Base-by-base conservation (phyloP, 2,329 filamentous ascomycete species). In the Colletotrichum ledebouriae region DNA sequence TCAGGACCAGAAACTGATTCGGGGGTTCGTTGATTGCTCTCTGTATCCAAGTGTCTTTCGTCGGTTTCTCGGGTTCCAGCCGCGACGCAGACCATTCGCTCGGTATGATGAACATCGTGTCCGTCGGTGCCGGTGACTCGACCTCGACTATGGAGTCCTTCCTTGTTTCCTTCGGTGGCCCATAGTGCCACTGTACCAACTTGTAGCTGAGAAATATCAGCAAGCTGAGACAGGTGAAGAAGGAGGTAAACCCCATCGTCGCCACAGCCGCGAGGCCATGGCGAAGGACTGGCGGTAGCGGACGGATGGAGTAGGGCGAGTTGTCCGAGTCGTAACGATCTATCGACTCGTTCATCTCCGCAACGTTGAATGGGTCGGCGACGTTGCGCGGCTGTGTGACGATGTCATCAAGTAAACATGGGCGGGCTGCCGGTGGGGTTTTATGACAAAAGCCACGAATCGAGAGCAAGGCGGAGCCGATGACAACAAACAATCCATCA, bases 1-100 rank as follows among this genome's bases (percentile, higher is more conserved):
- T 90, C 4, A 93, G 82, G 0, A 92, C 81, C 33, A 92, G 83
- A 73, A 92, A 91, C 76, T 92, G 90, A 71, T 92, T 92, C 0
- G 84, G 84, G 6, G 81, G 78, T 20, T 79, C 77, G 44, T 75
- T 76, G 58, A 74, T 72, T 29, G 75, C 58, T 12, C 74, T 72
- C n/a, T 69, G 52, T 34, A 70, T 67, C 39, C 76, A 65, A 1
- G 37, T 25, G 15, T 64, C 57, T 56, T 44, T 42, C 41, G 39
- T 50, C 44, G 53, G 41, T 11, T 49, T 49, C 29, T 46, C 58
- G 13, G 67, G 69, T 13, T 72, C 71, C 37, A 63, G 71, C 47
- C 65, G 72, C 25, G 71, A 70, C 33, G 70, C 73, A 4, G 73
- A 33, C 53, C 74, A 73, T 7, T 72, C 70, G 15, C 71, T 72